A percentile compares a stretch with the other conserved stretches of the same genome.
Evolutionary conservation across 2,329 filamentous ascomycete species (phyloP).

Genomic region (Gnomoniopsis smithogilvyi): DNA sequence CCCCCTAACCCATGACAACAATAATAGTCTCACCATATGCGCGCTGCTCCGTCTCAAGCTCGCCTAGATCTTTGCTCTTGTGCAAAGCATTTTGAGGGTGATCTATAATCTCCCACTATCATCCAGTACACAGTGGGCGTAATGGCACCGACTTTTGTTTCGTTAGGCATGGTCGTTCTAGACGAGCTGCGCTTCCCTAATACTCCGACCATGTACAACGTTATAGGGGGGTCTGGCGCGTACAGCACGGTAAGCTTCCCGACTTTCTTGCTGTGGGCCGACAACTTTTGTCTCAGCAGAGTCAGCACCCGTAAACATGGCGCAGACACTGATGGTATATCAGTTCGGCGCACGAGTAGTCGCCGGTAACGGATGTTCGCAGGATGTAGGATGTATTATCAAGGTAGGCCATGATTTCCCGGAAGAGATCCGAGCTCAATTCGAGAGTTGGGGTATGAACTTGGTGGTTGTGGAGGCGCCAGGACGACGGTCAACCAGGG

Average conservation of each 20-base stretch:
- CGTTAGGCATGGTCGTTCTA: conserved; percentile 31
- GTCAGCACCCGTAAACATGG: too few species aligned
- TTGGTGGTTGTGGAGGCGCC: background rate
- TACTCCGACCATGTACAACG: conserved; percentile 23
- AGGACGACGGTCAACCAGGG: conserved; percentile 1
- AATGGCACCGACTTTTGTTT: conserved; percentile 23
- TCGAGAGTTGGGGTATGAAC: conserved; percentile 3
- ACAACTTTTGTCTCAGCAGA: too few species aligned
- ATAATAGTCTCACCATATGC: background rate
- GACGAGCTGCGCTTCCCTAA: conserved; percentile 31
- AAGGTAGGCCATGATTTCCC: conserved; percentile 11
- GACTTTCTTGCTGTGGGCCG: background rate
- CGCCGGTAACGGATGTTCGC: background rate
- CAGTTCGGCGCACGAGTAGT: conserved; percentile 22
- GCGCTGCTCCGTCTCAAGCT: background rate
- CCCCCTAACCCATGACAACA: background rate
- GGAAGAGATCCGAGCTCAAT: background rate
- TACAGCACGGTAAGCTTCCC: conserved; percentile 22
- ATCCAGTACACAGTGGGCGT: background rate
- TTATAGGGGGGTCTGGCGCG: conserved; percentile 30
- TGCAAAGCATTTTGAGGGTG: background rate
- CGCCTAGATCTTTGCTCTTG: background rate
- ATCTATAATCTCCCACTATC: background rate
- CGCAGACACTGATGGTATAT: conserved; percentile 17
- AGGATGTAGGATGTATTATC: conserved; percentile 1